Base-by-base conservation (phyloP, 1,284 basidiomycete genomes). In the Entoloma clypeatum region DNA sequence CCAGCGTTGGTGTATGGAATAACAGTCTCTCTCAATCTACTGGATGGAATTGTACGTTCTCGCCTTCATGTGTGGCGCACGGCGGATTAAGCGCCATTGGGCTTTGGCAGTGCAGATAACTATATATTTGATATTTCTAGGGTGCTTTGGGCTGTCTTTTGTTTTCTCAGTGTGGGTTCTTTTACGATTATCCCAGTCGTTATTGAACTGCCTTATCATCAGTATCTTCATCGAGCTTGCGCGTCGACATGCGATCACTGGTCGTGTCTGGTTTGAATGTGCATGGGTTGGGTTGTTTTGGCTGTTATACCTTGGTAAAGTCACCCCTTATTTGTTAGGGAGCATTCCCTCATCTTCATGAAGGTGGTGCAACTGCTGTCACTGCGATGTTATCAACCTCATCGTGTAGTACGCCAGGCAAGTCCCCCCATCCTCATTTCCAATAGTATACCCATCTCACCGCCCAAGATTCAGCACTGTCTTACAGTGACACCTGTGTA, bases 1-100 rank as follows among this genome's bases (percentile, higher is more conserved):
- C 77, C 50, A 81, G 77, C 51, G 69, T 79, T 22, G 77, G 80
- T 42, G 79, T 79, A 22, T 86, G 83, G 83, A 85, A 86, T 61
- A 55, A 77, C 24, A 73, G 72, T 51, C 63, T 83, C 51, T 59
- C 69, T 18, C 59, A 65, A 39, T 47, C 58, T 19, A 48, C 57
- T 41, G 52, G 51, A 41, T 55, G 51, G 48, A 54, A 62, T 43
- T 54, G 72, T 73, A 47, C 39, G 71, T 63, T n/a, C 11, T 31
- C 17, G 19, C 14, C 21, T 35, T 25, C 4, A 26, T 38, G 8
- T 23, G 24, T 11, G 22, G 13, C 39, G 17, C 23, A 31, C 16
- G 10, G 32, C 29, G 16, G 19, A 19, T 36, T 22, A 25, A 21
- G 38, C 25, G 40, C 39, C 23, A 27, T 37, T 19, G 9, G 6